Evolutionary conservation across 2,329 filamentous ascomycete species (phyloP), one percentile per base, ranked within the genome.

Genomic region (Fusarium nematophilum): DNA sequence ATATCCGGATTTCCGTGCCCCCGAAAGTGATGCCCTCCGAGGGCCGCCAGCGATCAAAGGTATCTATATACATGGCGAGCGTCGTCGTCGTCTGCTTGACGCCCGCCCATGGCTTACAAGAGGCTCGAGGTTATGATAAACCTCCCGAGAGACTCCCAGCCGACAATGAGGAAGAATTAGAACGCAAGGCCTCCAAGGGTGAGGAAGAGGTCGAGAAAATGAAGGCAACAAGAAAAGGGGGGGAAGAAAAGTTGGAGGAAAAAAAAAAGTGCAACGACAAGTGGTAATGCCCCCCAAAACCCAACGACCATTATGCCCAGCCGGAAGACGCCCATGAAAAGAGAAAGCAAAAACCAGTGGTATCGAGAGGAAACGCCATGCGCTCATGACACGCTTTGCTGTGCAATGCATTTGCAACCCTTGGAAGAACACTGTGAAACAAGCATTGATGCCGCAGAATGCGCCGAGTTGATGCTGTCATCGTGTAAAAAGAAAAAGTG

Each of bases 361-460:
- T 79, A 79, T 79, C 76, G 72, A 78, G 74, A 74, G 66, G 69
- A 75, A 76, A 78, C 75, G 75, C 71, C 70, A 70, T 73, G 73
- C 70, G 72, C 66, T 72, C 72, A 75, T 71, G 70, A 74, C 73
- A 76, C 73, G 74, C 75, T 73, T 68, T 77, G 74, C 72, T 72
- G 65, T 76, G 73, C 74, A 76, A 78, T 77, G 75, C 74, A 73
- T 69, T 73, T 63, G 70, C 66, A 70, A 70, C 64, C 64, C 55
- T 68, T 63, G 51, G 62, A 66, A 65, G 57, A 69, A 65, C 61
- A 66, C 65, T 65, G 64, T 64, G 64, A 67, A 71, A 69, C 70
- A 64, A 68, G 67, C 66, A 68, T 64, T 59, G 56, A 67, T 64
- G 52, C 57, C 57, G 55, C 55, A 59, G 50, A 55, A 67, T 64